Evolutionary conservation across 2,329 filamentous ascomycete genomes (phyloP).

Genomic region (Paraphaeosphaeria minitans): DNA sequence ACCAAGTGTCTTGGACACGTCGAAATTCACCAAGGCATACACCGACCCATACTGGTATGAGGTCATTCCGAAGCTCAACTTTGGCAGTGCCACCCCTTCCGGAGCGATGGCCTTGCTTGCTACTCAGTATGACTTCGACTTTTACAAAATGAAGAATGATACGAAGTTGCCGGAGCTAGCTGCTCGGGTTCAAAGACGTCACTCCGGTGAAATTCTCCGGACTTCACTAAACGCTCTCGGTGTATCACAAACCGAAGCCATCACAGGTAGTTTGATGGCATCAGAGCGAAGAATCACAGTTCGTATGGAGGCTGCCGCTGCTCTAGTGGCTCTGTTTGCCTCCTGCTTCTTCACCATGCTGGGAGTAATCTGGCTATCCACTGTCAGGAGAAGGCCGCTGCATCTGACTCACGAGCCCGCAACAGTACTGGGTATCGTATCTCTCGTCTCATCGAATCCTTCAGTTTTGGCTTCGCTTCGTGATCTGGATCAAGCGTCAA

Average conservation of each 20-base stretch:
- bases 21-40: constrained; percentile 7
- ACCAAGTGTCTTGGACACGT: constrained; percentile 7
- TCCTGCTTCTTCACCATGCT: constrained; percentile 13
- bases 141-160: constrained; percentile 11
- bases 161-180: constrained; percentile 5
- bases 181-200: constrained; percentile 11
- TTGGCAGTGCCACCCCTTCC: background rate
- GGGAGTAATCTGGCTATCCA: constrained; percentile 11
- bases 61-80: background rate
- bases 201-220: constrained; percentile 23
- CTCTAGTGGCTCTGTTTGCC: constrained; percentile 19
- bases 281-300: constrained; percentile 22
- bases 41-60: constrained; percentile 13
- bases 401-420: constrained; percentile 17
- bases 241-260: background rate
- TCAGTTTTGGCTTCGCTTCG: constrained; percentile 9
- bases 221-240: constrained; percentile 12
- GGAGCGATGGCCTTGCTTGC: constrained; percentile 15
- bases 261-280: constrained; percentile 3
- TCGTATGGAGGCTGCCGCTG: constrained; percentile 18
- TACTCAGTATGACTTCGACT: constrained; percentile 13
- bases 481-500: constrained; percentile 8
- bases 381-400: constrained; percentile 13
- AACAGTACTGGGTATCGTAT: constrained; percentile 12
- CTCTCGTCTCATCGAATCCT: constrained; percentile 9